Base-by-base conservation (phyloP, 2,329 filamentous ascomycete species). In the Zelopaecilomyces penicillatus region DNA sequence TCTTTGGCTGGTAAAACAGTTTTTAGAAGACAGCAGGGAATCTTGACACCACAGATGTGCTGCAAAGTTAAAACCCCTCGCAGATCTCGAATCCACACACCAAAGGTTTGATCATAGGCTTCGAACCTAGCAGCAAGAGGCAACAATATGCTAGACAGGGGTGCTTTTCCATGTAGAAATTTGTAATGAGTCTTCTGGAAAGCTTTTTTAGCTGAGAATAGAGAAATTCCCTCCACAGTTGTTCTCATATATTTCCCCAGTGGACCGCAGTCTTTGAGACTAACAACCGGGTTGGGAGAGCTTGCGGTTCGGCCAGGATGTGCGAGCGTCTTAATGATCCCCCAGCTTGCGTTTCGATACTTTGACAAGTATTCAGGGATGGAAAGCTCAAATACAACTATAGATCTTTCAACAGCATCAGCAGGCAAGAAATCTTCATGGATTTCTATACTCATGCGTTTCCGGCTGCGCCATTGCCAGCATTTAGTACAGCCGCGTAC, bases 371-470 rank as follows among this genome's bases (percentile, higher is more conserved):
- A 82, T 0, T 59, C 54, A 0, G 65, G 63, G 0, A 74, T 70
- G 41, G 69, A 43, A 59, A 78, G 27, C 60, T 63, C 28, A n/a
- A 66, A 64, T 12, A 82, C 71, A 0, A 82, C 73, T 0, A 67
- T 75, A 3, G 52, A 62, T 2, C 50, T 49, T 0, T 52, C 50
- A 0, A 45, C 32, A 4, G 50, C 44, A 0, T 44, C 10, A 26
- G 55, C 58, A 1, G 55, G 57, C 5, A 59, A 52, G 10, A 54
- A 56, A 5, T 52, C 52, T 33, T 59, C 57, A 26, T 59, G 55
- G 2, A 40, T 30, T 1, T 26, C 8, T 8, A 60, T 52, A 26
- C 30, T 40, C 4, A 59, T 35, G 7, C 37, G 32, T 1, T 50
- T 53, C 6, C 55, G 47, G 4, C 9, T 6, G 8, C 53, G 42